phyloP scores from a whole-genome alignment of 306 rosid species.

The Rubus parviflorus region DNA sequence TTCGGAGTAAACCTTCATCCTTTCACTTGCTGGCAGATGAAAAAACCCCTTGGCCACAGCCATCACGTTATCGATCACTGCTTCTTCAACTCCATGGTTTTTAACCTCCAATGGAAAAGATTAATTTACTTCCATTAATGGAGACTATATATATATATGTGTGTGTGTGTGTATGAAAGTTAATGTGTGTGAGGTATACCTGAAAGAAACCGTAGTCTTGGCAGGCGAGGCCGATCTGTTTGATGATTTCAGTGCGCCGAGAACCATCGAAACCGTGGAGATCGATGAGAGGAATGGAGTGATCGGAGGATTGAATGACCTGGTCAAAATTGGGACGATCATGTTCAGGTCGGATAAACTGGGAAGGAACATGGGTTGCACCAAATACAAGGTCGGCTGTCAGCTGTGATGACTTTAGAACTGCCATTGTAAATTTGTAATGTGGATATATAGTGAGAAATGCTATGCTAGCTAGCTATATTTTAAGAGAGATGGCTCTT shows the following conservation, averaged over 20 bases:
- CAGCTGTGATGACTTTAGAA: conserved; percentile 5
- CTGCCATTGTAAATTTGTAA: conserved; percentile 18
- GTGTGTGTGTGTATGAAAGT: not conserved
- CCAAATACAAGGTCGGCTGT: conserved; percentile 19
- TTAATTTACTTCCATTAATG: not conserved
- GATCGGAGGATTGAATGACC: conserved; percentile 11
- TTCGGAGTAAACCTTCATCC: conserved; percentile 26
- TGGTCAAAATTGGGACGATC: conserved; percentile 32
- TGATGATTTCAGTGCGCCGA: conserved; percentile 14
- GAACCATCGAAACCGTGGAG: conserved; percentile 16
- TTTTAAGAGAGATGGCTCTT: not conserved
- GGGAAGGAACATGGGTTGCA: conserved; percentile 16
- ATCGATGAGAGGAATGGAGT: conserved; percentile 35
- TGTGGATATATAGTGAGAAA: not conserved
- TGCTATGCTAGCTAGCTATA: not conserved
- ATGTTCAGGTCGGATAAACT: conserved; percentile 19
- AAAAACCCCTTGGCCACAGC: conserved; percentile 28
- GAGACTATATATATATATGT: too few relatives aligned
- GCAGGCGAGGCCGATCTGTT: conserved; percentile 35
- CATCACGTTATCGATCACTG: conserved; percentile 22
- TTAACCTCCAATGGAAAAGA: conserved; percentile 15
- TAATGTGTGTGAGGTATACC: conserved; percentile 11
- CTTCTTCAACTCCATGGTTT: conserved; percentile 33
- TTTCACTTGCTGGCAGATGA: conserved; percentile 27
- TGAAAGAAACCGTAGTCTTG: conserved; percentile 33